A percentile compares a stretch with the other conserved stretches of the same genome.
phyloP scores from a whole-genome alignment of 78 protist genomes.

The Pigoraptor vietnamica region DNA sequence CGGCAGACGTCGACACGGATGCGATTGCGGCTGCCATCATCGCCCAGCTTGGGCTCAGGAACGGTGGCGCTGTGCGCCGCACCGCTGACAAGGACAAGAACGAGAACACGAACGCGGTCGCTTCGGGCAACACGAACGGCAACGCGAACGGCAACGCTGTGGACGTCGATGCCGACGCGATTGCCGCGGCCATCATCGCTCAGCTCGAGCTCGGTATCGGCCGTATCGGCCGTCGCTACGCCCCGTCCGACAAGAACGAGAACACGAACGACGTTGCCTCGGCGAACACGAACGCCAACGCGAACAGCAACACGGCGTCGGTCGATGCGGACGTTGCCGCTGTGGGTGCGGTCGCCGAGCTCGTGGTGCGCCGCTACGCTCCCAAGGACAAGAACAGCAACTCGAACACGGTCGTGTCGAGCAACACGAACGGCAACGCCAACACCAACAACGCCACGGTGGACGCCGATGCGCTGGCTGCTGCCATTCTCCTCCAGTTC shows the following conservation, averaged over 20 bases:
- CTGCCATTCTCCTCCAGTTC: too few species aligned
- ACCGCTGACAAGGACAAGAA: too few species aligned
- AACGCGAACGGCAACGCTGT: neutral
- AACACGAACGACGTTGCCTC: neutral
- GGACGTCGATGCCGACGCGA: neutral
- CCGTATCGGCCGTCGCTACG: neutral
- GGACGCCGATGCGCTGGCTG: neutral
- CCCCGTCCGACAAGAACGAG: neutral
- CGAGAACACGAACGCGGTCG: neutral
- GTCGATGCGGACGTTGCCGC: neutral
- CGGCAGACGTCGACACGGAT: neutral
- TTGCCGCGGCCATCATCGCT: neutral
- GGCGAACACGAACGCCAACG: neutral
- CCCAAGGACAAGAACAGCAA: neutral
- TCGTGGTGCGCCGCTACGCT: neutral
- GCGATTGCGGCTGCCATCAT: neutral
- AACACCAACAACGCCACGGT: neutral
- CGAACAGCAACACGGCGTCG: neutral
- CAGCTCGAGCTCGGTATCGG: too few species aligned
- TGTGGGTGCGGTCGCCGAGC: neutral
- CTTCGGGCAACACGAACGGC: neutral
- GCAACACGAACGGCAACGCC: neutral
- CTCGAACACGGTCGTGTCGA: neutral
- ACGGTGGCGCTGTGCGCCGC: too few species aligned
- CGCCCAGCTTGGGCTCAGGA: neutral